Evolutionary conservation across 2,329 filamentous ascomycete genomes (phyloP).

Genomic region (Talaromyces funiculosus): DNA sequence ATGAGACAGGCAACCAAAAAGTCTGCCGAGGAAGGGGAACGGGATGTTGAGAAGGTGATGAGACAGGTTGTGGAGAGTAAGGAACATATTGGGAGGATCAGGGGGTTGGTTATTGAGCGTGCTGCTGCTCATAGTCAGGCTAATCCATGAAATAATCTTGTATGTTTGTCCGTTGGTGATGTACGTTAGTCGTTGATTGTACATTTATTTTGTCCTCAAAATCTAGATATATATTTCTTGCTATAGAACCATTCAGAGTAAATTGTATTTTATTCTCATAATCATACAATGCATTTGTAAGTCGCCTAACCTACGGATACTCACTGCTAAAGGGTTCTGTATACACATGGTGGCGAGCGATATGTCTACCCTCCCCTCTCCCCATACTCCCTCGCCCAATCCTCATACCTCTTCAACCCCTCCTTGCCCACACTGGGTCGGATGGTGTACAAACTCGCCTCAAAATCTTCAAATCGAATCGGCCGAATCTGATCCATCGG

Average conservation of each 20-base stretch:
- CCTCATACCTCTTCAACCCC: conserved; percentile 82
- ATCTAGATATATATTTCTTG: not conserved
- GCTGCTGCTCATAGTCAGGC: not conserved
- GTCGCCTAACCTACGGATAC: not conserved
- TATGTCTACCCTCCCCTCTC: conserved; percentile 67
- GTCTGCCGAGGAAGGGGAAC: conserved; percentile 18
- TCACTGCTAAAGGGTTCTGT: not conserved
- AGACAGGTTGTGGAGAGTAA: conserved; percentile 13
- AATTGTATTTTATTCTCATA: not conserved
- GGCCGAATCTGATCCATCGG: conserved; percentile 90
- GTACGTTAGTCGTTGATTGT: not conserved
- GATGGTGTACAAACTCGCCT: conserved; percentile 76
- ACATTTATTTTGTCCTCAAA: not conserved
- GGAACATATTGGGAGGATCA: conserved; percentile 26
- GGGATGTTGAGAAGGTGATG: conserved; percentile 20
- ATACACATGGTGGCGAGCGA: not conserved
- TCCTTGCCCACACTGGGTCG: conserved; percentile 82
- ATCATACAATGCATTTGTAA: not conserved
- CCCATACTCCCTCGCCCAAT: conserved; percentile 90
- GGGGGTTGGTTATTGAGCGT: conserved; percentile 27
- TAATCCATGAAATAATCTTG: not conserved
- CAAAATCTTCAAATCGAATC: conserved; percentile 76
- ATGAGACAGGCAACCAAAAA: conserved; percentile 26
- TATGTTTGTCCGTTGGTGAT: not conserved
- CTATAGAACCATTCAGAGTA: no score